phyloP scores from a whole-genome alignment of 2,329 filamentous ascomycete genomes.

The Phaeosphaeria sp. region DNA sequence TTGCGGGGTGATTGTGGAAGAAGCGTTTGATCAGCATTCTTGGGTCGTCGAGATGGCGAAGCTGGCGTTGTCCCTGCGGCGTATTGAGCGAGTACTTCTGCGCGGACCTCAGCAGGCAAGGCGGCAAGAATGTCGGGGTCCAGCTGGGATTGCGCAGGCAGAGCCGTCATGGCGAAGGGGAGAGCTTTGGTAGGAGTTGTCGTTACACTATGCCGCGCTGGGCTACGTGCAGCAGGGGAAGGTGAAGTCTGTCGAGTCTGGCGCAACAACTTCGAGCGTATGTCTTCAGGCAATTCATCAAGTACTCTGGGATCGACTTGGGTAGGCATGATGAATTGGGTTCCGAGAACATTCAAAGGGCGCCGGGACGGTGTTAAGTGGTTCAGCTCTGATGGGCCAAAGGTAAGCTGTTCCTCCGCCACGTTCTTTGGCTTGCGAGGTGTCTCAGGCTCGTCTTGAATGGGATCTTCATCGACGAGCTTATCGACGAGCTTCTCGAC shows the following conservation, averaged over 20 bases:
- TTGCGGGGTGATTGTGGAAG: conserved; percentile 57
- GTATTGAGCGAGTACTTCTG: conserved; percentile 81
- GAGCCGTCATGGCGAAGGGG: conserved; percentile 44
- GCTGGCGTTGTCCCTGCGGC: conserved; percentile 30
- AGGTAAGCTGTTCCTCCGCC: conserved; percentile 40
- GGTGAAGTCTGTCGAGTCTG: conserved; percentile 38
- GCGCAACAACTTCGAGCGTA: conserved; percentile 73
- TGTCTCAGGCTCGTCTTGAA: conserved; percentile 55
- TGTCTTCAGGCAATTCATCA: conserved; percentile 82
- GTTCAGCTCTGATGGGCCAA: conserved; percentile 47
- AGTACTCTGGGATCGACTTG: conserved; percentile 84
- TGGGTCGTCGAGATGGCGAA: conserved; percentile 39
- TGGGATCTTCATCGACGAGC: conserved; percentile 47
- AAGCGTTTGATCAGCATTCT: conserved; percentile 44
- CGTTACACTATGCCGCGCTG: conserved; percentile 1
- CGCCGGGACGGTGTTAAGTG: conserved; percentile 62
- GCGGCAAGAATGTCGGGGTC: conserved; percentile 85
- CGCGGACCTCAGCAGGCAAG: conserved; percentile 83
- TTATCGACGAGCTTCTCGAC: conserved; percentile 21
- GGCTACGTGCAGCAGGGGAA: conserved; percentile 23
- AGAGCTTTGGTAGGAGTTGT: conserved; percentile 23
- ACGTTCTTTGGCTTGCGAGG: conserved; percentile 39
- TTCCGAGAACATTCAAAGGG: conserved; percentile 80
- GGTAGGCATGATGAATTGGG: conserved; percentile 88
- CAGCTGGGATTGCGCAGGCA: conserved; percentile 75